phyloP scores from a whole-genome alignment of 1,284 basidiomycete species.

The Trametes versicolor region DNA sequence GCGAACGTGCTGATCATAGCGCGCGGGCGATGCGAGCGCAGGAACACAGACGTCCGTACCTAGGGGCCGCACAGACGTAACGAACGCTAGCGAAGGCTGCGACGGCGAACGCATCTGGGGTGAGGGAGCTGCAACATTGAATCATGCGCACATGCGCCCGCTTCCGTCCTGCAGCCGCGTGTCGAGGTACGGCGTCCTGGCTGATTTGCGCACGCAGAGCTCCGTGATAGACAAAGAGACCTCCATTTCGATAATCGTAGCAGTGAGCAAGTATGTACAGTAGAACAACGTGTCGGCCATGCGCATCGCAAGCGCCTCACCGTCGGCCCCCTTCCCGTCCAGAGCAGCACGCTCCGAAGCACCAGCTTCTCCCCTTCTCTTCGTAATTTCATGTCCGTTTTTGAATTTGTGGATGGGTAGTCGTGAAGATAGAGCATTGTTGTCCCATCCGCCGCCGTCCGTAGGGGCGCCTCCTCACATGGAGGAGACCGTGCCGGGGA shows the following conservation, averaged over 20 bases:
- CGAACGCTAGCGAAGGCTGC: not conserved
- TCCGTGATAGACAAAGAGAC: not conserved
- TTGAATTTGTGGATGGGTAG: not conserved
- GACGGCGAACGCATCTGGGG: not conserved
- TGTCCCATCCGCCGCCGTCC: slow-evolving; percentile 1
- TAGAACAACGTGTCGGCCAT: slow-evolving; percentile 1
- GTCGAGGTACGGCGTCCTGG: not conserved
- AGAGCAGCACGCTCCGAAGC: not conserved
- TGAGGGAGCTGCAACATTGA: not conserved
- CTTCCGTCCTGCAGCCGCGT: not conserved
- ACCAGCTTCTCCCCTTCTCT: not conserved
- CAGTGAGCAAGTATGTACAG: slow-evolving; percentile 11
- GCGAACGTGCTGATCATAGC: slow-evolving; percentile 5
- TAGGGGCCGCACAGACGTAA: slow-evolving; percentile 3
- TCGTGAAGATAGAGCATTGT: not conserved
- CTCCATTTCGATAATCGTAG: slow-evolving; percentile 8
- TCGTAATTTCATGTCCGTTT: slow-evolving; percentile 9
- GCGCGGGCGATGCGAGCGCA: not conserved
- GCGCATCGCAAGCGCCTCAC: not conserved
- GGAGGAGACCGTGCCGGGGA: slow-evolving; percentile 56
- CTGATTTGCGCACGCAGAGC: not conserved
- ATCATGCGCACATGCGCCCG: not conserved
- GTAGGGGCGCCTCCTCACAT: slow-evolving; percentile 24
- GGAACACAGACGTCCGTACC: not conserved
- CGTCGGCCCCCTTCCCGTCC: not conserved